phyloP scores from a whole-genome alignment of 257 asterid genomes.

The Avicennia marina region DNA sequence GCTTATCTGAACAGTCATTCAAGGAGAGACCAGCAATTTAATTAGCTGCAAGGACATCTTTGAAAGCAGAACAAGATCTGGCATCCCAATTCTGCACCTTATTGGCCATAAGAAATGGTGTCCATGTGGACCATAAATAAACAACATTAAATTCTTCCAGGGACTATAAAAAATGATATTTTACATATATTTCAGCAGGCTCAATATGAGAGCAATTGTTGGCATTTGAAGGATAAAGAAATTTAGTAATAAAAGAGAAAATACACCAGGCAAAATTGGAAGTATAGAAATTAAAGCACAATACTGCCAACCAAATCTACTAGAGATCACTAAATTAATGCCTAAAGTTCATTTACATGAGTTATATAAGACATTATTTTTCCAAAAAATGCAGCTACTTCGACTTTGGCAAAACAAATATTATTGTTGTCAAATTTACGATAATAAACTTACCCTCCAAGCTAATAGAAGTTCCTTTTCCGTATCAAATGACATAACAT shows the following conservation, averaged over 20 bases:
- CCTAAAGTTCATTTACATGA: not conserved
- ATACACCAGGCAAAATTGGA: not conserved
- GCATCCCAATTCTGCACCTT: constrained; percentile 1
- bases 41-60: not conserved
- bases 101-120: no score
- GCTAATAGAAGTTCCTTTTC: constrained; percentile 87
- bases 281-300: not conserved
- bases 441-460: constrained; percentile 78
- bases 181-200: not conserved
- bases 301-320: not conserved
- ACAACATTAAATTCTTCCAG: no score
- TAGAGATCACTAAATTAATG: not conserved
- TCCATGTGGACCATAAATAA: no score
- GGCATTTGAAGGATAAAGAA: not conserved
- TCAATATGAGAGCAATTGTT: not conserved
- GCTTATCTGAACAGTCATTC: not conserved
- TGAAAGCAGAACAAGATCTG: constrained; percentile 2
- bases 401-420: no score
- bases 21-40: not conserved
- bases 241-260: not conserved
- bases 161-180: no score
- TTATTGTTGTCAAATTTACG: no score
- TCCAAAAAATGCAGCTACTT: no score
- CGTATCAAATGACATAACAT: constrained; percentile 93
- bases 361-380: constrained; percentile 1